Evolutionary conservation across 441 rosid genomes (phyloP), one percentile per base, ranked within the genome.

Genomic region (Euphorbia schlechtendalii): DNA sequence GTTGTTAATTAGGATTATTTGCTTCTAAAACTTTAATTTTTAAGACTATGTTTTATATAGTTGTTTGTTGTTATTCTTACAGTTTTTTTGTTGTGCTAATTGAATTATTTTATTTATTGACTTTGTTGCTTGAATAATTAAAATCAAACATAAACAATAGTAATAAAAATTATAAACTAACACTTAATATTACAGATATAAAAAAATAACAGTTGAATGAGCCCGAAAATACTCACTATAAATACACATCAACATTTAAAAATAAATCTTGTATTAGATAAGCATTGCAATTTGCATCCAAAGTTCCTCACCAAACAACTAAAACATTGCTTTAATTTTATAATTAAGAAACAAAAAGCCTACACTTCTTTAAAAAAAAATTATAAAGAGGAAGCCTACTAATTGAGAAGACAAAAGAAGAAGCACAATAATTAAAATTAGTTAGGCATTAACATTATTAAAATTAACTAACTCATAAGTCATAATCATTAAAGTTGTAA

Each of bases 351-450:
- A 45, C 49, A 45, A 45, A 45, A 45, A 45, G 49, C 49, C 49
- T 45, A 45, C 5, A 45, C 49, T 45, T 45, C 1, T 45, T 45
- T 45, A 9, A 9, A 9, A 1, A 10, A 12, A 1, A 45, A 45
- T 10, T 45, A 14, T 13, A 45, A 13, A 45, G 14, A 45, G 1
- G n/a, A 13, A 45, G 3, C 17, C 55, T 18, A 21, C 55, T 20
- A 51, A 51, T 51, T 51, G 55, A 51, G 22, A 51, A 51, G 55
- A 51, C 55, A 51, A 51, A 51, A 51, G 25, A 51, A 51, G 55
- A 51, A 51, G 55, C 55, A 51, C 20, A 51, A 51, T 51, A 51
- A 51, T 51, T 51, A 51, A n/a, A 51, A 51, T 51, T 51, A 51
- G 55, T 20, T 51, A 51, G 55, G 55, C 7, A 51, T 18, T 51